A percentile compares a stretch with the other conserved stretches of the same genome.
These are phyloP conservation scores for Cercophora samala DNA, from an alignment of 495 filamentous ascomycete species.

Conservation along the genomic window DNA sequence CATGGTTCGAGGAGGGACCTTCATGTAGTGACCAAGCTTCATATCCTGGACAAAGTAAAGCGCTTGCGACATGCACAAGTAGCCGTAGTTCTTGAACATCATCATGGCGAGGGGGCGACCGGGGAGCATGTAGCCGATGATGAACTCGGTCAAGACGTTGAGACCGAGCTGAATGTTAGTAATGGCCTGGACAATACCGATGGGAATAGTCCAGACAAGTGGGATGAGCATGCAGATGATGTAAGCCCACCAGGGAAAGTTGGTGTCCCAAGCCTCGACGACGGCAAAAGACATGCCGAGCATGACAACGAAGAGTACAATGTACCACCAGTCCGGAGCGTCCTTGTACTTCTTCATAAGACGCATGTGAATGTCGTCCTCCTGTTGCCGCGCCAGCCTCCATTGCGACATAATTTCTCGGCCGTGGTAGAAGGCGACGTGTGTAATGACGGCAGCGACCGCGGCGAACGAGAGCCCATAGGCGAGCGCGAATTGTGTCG, in stretches of 20 bases:
- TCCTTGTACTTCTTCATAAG: constrained; percentile 58
- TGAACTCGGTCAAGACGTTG: constrained; percentile 66
- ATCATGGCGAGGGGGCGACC: constrained; percentile 63
- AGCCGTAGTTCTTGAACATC: constrained; percentile 69
- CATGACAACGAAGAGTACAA: constrained; percentile 43
- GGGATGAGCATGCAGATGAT: constrained; percentile 57
- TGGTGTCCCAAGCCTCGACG: constrained; percentile 61
- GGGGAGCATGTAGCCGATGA: constrained; percentile 66
- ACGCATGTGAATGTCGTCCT: constrained; percentile 66
- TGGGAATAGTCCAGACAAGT: constrained; percentile 52
- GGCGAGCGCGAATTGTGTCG: constrained; percentile 58
- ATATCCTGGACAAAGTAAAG: constrained; percentile 49
- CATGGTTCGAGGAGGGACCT: constrained; percentile 61
- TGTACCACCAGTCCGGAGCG: constrained; percentile 56
- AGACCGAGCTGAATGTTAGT: constrained; percentile 66
- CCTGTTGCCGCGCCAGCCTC: constrained; percentile 51
- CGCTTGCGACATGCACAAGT: constrained; percentile 59
- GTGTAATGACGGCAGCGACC: constrained; percentile 61
- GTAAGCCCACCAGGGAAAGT: constrained; percentile 63
- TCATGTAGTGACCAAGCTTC: constrained; percentile 68
- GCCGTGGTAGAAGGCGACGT: constrained; percentile 61
- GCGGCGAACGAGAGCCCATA: constrained; percentile 71
- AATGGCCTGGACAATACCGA: constrained; percentile 59
- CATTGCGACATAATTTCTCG: constrained; percentile 54
- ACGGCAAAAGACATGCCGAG: constrained; percentile 46